Conservation (phyloP, 345 rosid genomes). For the Melastoma malabathricum region DNA sequence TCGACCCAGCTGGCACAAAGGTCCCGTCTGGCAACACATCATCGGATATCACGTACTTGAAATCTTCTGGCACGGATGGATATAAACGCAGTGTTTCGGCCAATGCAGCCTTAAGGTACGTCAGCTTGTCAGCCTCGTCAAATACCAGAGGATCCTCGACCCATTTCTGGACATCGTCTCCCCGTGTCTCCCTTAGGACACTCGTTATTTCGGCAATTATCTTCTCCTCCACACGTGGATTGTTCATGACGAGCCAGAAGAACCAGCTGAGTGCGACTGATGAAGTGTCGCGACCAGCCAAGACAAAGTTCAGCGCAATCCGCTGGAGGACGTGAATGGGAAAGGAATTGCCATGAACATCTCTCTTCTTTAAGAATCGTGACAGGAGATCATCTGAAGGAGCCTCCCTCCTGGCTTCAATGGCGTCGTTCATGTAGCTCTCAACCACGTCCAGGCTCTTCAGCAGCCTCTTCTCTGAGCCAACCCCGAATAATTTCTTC, state of each 20-base stretch:
- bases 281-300: constrained; percentile 89
- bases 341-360: constrained; percentile 47
- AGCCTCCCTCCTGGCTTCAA: constrained; percentile 41
- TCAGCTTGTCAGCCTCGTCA: constrained; percentile 65
- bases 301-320: constrained; percentile 81
- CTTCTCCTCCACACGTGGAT: constrained; percentile 45
- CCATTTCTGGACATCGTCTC: constrained; percentile 45
- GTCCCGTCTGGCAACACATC: constrained; percentile 78
- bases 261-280: constrained; percentile 93
- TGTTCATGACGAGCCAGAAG: constrained; percentile 80
- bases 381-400: constrained; percentile 87
- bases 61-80: constrained; percentile 86
- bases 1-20: constrained; percentile 64
- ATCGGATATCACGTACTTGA: constrained; percentile 60
- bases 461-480: constrained; percentile 42
- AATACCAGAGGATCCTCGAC: constrained; percentile 53
- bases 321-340: constrained; percentile 53
- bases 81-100: constrained; percentile 80
- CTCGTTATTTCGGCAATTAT: constrained; percentile 47
- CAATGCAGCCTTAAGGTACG: constrained; percentile 74
- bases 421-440: constrained; percentile 58
- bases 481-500: constrained; percentile 43
- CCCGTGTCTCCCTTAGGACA: constrained; percentile 57
- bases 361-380: constrained; percentile 65
- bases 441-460: constrained; percentile 46